Evolutionary conservation across 1,284 basidiomycete genomes (phyloP), one percentile per base, ranked within the genome.

Genomic region (Ganoderma boninense): DNA sequence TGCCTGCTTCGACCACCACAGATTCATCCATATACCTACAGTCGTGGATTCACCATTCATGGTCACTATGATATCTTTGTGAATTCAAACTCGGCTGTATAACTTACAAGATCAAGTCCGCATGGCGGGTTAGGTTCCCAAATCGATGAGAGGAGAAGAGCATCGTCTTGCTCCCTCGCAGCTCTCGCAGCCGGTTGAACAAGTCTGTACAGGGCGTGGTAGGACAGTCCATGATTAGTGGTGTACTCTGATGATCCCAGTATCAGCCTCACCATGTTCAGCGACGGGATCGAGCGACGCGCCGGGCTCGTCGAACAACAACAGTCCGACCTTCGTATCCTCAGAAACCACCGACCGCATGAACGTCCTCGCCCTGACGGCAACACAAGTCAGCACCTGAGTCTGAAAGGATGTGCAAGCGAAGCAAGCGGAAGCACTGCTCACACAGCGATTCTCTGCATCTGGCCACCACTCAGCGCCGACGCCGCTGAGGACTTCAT

Each of bases 301-400:
- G 46, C 91, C 92, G 0, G 93, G 93, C 74, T 95, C 93, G 73
- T 95, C 93, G 74, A 94, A 94, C 7, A 93, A 83, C 64, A 94
- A 78, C 40, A 95, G 79, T 0, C 92, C 91, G 18, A 92, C 88
- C 2, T 78, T 73, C 16, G 79, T 69, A 64, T 84, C 83, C 46
- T 89, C 87, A 5, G 86, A 85, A 8, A 85, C 82, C 2, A 90
- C 82, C 3, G 91, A 90, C 6, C 90, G 87, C 92, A 94, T 94
- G 77, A 94, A 94, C 38, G 88, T 92, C 62, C 93, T 85, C 23
- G 93, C 90, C 62, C 92, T 93, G 32, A 23, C 38, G 23, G 16
- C 6, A 46, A 8, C 26, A 52, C 23, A 8, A n/a, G 43, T 44
- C n/a, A 62, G n/a, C 13, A 2, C 18, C 18, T 35, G 16, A 11